A percentile compares a stretch with the other conserved stretches of the same genome.
phyloP scores from a whole-genome alignment of 2,329 filamentous ascomycete species.

The Zasmidium citrigriseum region DNA sequence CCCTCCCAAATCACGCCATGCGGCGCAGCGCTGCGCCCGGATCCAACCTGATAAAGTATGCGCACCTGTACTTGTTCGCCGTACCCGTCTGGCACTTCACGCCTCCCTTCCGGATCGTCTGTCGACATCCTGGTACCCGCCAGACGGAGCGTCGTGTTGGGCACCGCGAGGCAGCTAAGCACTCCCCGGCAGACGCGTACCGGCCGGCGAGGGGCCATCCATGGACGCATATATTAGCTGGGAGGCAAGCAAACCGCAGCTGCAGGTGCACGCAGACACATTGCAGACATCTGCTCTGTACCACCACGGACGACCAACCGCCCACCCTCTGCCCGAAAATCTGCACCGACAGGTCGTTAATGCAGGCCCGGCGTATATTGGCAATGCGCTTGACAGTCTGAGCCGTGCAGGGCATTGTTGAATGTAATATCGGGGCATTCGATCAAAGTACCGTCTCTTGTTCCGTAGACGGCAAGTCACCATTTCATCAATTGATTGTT shows the following conservation, averaged over 20 bases:
- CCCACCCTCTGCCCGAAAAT: neutral
- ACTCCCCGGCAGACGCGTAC: constrained; percentile 4
- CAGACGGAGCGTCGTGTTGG: neutral
- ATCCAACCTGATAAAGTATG: constrained; percentile 5
- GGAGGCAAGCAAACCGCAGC: neutral
- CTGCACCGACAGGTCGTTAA: neutral
- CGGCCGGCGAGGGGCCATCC: constrained; percentile 1
- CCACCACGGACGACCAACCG: neutral
- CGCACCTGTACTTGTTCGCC: neutral
- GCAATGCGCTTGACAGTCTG: neutral
- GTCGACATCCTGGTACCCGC: neutral
- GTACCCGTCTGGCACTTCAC: neutral
- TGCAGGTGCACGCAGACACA: neutral
- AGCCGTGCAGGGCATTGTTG: neutral
- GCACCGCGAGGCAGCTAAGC: constrained; percentile 1
- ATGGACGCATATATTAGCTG: constrained; percentile 8
- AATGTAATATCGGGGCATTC: neutral
- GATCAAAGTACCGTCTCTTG: neutral
- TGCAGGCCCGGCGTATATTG: neutral
- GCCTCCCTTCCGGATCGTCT: neutral
- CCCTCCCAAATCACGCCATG: neutral
- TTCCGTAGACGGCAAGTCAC: neutral
- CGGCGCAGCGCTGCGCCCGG: too few species aligned
- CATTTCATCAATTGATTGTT: neutral
- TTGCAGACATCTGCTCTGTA: neutral